Evolutionary conservation across 2,329 filamentous ascomycete species (phyloP).

Genomic region (Scytalidium sp.): DNA sequence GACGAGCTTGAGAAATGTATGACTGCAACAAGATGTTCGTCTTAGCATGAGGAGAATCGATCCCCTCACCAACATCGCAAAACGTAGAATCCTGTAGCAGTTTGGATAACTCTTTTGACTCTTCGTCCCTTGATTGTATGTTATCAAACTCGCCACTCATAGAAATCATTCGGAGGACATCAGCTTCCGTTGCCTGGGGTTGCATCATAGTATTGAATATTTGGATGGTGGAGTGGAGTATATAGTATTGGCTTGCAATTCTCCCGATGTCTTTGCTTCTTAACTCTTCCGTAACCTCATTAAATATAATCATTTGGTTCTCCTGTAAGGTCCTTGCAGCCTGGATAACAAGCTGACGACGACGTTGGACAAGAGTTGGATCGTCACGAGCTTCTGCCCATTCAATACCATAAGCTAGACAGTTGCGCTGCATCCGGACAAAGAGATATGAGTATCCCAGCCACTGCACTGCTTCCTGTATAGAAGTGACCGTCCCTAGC

Average conservation of each 20-base stretch:
- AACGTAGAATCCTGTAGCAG: slow-evolving; percentile 67
- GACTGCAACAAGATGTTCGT: slow-evolving; percentile 94
- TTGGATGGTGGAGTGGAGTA: slow-evolving; percentile 88
- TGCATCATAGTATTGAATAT: slow-evolving; percentile 97
- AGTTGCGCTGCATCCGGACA: slow-evolving; percentile 92
- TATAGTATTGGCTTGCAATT: slow-evolving; percentile 97
- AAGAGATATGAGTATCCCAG: slow-evolving; percentile 97
- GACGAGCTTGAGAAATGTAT: slow-evolving; percentile 82
- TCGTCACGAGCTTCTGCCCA: slow-evolving; percentile 90
- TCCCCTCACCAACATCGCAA: slow-evolving; percentile 74
- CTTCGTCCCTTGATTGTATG: slow-evolving; percentile 86
- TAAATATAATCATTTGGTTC: slow-evolving; percentile 99
- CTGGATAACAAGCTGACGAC: slow-evolving; percentile 82
- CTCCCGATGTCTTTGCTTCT: slow-evolving; percentile 92
- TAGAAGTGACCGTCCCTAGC: slow-evolving; percentile 90
- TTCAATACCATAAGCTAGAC: slow-evolving; percentile 90
- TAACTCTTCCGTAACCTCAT: slow-evolving; percentile 89
- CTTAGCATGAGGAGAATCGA: slow-evolving; percentile 76
- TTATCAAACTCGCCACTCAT: slow-evolving; percentile 99
- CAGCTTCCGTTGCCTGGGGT: slow-evolving; percentile 80
- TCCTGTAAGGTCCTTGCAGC: slow-evolving; percentile 84
- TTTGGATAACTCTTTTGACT: slow-evolving; percentile 79
- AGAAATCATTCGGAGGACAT: slow-evolving; percentile 93
- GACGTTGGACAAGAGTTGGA: slow-evolving; percentile 79
- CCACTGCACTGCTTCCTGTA: slow-evolving; percentile 93